Evolutionary conservation across 2,329 filamentous ascomycete genomes (phyloP).

Genomic region (Fusarium scirpi): DNA sequence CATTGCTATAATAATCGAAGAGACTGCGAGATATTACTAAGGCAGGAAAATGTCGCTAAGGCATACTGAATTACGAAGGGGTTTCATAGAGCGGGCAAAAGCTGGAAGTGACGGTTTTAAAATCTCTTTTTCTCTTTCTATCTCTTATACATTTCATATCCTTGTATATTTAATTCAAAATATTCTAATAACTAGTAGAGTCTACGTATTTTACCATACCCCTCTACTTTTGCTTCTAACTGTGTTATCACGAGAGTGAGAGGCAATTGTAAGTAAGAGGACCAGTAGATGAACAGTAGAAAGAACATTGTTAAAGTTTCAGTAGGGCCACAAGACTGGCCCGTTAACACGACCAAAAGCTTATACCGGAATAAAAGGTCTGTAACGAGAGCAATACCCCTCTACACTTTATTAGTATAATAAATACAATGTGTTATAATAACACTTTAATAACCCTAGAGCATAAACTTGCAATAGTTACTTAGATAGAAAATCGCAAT

Average conservation of each 20-base stretch:
- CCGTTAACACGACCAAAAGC: too few relatives aligned
- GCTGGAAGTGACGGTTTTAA: background rate
- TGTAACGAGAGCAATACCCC: background rate
- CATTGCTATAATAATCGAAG: background rate
- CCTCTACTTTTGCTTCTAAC: too few relatives aligned
- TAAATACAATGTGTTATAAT: background rate
- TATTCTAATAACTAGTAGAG: background rate
- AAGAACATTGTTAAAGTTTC: too few relatives aligned
- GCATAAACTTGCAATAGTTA: background rate
- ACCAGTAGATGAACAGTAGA: too few relatives aligned
- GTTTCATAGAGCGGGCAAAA: background rate
- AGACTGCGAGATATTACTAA: background rate
- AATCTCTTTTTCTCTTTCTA: background rate
- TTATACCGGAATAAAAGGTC: too few relatives aligned
- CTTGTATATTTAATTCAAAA: background rate
- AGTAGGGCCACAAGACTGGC: too few relatives aligned
- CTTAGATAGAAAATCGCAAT: background rate
- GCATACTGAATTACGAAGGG: background rate
- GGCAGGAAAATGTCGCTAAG: background rate
- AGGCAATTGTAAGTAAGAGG: too few relatives aligned
- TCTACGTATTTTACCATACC: too few relatives aligned
- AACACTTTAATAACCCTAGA: background rate
- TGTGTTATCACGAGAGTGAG: too few relatives aligned
- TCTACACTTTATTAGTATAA: background rate
- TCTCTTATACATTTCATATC: background rate